A percentile compares a stretch with the other conserved stretches of the same genome.
These are phyloP conservation scores for Dendrocalamus sinicus DNA, from an alignment of 176 grass and related monocot species.

Conservation along the genomic window DNA sequence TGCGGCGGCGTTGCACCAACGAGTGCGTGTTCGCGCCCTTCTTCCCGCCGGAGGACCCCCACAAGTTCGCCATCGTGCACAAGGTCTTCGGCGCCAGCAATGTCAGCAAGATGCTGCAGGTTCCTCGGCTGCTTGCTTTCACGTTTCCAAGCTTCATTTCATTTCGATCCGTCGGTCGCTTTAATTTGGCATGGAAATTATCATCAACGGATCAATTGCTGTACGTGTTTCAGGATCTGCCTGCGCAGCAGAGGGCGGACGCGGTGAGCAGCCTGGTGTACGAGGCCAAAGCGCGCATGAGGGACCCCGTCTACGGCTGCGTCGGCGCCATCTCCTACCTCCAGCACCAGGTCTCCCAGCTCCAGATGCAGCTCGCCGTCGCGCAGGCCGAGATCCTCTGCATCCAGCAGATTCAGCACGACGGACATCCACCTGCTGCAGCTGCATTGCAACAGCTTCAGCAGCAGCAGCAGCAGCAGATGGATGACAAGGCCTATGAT, in stretches of 20 bases:
- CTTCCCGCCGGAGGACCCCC: slow-evolving; percentile 88
- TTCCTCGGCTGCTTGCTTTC: neutral
- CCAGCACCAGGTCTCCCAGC: slow-evolving; percentile 74
- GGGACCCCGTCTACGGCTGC: slow-evolving; percentile 90
- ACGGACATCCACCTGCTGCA: slow-evolving; percentile 3
- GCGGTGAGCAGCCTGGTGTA: slow-evolving; percentile 86
- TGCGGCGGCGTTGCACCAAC: slow-evolving; percentile 63
- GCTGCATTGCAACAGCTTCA: neutral
- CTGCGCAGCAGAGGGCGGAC: slow-evolving; percentile 61
- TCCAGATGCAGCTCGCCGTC: slow-evolving; percentile 75
- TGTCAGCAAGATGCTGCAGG: slow-evolving; percentile 91
- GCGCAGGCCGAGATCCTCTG: slow-evolving; percentile 62
- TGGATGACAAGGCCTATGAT: neutral
- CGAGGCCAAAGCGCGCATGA: slow-evolving; percentile 71
- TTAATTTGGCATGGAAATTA: no score
- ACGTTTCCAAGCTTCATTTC: no score
- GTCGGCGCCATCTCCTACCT: slow-evolving; percentile 81
- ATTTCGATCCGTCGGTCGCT: no score
- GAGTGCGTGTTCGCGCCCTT: slow-evolving; percentile 86
- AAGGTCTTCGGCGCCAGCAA: slow-evolving; percentile 91
- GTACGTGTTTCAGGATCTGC: slow-evolving; percentile 24
- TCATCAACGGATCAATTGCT: neutral
- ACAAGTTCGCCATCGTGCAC: slow-evolving; percentile 77
- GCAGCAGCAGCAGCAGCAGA: slow-evolving; percentile 21
- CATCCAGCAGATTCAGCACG: slow-evolving; percentile 19